Evolutionary conservation across 1,139 yeast species (phyloP).

Genomic region (Zygosaccharomyces pseudobailii): DNA sequence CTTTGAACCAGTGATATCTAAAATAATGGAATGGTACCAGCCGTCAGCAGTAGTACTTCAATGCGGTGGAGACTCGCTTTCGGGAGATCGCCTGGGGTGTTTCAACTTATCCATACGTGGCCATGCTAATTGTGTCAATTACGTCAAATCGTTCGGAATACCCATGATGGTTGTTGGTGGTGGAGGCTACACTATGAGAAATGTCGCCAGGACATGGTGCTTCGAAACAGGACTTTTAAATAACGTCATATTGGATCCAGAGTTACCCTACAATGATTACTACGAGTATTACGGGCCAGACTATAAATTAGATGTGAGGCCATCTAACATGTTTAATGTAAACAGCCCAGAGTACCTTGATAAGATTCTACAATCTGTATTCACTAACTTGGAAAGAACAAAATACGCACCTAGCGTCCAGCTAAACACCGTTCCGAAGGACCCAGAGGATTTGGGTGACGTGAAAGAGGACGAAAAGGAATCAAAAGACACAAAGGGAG

Average conservation of each 20-base stretch:
- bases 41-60: slow-evolving; percentile 90
- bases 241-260: slow-evolving; percentile 70
- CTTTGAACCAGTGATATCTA: slow-evolving; percentile 78
- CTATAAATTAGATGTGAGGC: slow-evolving; percentile 86
- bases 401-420: slow-evolving; percentile 96
- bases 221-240: slow-evolving; percentile 87
- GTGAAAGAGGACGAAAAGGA: slow-evolving; percentile 68
- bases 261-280: slow-evolving; percentile 92
- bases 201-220: slow-evolving; percentile 95
- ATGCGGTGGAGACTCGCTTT: slow-evolving; percentile 90
- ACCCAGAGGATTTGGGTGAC: slow-evolving; percentile 78
- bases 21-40: slow-evolving; percentile 88
- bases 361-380: slow-evolving; percentile 73
- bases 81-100: slow-evolving; percentile 88
- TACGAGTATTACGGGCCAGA: slow-evolving; percentile 97
- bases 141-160: slow-evolving; percentile 76
- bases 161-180: slow-evolving; percentile 95
- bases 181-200: slow-evolving; percentile 97
- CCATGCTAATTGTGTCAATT: slow-evolving; percentile 93
- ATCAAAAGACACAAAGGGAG: slow-evolving; percentile 87
- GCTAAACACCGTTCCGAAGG: slow-evolving; percentile 83
- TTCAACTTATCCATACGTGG: slow-evolving; percentile 89
- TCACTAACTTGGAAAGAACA: slow-evolving; percentile 76
- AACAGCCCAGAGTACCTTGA: slow-evolving; percentile 90
- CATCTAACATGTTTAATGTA: slow-evolving; percentile 95